Evolutionary conservation across 2,329 filamentous ascomycete species (phyloP), one percentile per base, ranked within the genome.

Genomic region (Claviceps sp.): DNA sequence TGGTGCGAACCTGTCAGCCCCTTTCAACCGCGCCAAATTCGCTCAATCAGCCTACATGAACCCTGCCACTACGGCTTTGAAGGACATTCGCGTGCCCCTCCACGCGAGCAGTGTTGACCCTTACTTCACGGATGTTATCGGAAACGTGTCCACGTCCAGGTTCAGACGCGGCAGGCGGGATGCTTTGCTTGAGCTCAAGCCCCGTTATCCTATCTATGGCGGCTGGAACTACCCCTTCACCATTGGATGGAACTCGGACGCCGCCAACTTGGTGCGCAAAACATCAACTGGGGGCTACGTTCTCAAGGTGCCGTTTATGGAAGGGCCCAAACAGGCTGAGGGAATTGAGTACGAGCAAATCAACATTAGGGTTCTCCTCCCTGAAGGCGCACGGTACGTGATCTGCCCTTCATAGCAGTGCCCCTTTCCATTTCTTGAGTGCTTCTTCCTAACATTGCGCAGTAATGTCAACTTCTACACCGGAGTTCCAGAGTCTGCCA

Each of bases 191-290:
- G 90, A 96, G 68, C 76, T 96, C 56, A 93, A 90, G 75, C 93
- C 93, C 20, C 82, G 93, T 50, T 98, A 95, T 68, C 93, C 93
- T n/a, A 68, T 98, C 23, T 98, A 96, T 62, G 93, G 93, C 54
- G 89, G 88, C 54, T 98, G 93, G 93, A 95, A 95, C 69, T 97
- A 96, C 70, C 93, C 87, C 58, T 98, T 97, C 74, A 88, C 86
- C 53, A 83, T 97, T 52, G 93, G 93, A 59, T 98, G 93, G 93
- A 94, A 97, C 71, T 83, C 86, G 50, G 82, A 95, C 58, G 76
- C 94, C 29, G 81, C 81, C 61, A 80, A 79, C 52, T 93, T 87
- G 66, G 66, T 98, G 58, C 83, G 88, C 60, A 79, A 74, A 59
- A 74, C 78, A 43, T 71, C 74, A 45, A 77, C 76, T 26, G 81